A percentile compares a stretch with the other conserved stretches of the same genome.
These are phyloP conservation scores for Cinnamomum micranthum DNA, from an alignment of 164 flowering plant genomes.

Conservation along the genomic window DNA sequence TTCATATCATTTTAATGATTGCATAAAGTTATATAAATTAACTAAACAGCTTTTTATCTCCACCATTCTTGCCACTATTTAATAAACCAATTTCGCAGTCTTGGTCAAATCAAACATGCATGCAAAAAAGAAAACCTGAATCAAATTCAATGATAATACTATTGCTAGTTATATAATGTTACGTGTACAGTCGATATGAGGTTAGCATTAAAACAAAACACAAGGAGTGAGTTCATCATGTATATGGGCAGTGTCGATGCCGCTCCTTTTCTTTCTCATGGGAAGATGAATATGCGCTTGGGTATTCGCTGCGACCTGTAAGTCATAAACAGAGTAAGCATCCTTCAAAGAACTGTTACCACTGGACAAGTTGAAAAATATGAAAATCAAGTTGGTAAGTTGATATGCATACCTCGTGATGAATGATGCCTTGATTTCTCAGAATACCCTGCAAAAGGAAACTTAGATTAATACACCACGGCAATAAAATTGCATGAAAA, in stretches of 20 bases:
- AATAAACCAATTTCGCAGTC: background rate
- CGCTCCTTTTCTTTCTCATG: slow-evolving; percentile 67
- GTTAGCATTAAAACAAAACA: background rate
- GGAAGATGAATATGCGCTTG: slow-evolving; percentile 53
- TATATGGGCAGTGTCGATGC: slow-evolving; percentile 52
- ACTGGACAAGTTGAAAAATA: background rate
- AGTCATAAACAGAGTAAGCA: slow-evolving; percentile 7
- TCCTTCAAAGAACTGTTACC: background rate
- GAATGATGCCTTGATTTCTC: slow-evolving; percentile 76
- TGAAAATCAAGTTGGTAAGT: background rate
- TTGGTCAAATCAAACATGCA: background rate
- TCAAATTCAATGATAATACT: background rate
- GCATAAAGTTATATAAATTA: too few relatives aligned
- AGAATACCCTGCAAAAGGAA: slow-evolving; percentile 46
- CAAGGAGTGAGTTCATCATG: slow-evolving; percentile 10
- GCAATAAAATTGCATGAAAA: too few relatives aligned
- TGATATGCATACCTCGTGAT: slow-evolving; percentile 55
- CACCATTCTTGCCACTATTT: background rate
- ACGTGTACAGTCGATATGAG: background rate
- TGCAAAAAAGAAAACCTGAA: background rate
- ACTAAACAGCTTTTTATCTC: too few relatives aligned
- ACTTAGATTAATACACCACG: background rate
- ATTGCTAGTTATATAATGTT: background rate
- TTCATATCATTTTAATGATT: too few relatives aligned
- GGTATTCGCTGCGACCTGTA: slow-evolving; percentile 63